A percentile compares a stretch with the other conserved stretches of the same genome.
Evolutionary conservation across 176 grass and related monocot genomes (phyloP).

Genomic region (Alopecurus myosuroides): DNA sequence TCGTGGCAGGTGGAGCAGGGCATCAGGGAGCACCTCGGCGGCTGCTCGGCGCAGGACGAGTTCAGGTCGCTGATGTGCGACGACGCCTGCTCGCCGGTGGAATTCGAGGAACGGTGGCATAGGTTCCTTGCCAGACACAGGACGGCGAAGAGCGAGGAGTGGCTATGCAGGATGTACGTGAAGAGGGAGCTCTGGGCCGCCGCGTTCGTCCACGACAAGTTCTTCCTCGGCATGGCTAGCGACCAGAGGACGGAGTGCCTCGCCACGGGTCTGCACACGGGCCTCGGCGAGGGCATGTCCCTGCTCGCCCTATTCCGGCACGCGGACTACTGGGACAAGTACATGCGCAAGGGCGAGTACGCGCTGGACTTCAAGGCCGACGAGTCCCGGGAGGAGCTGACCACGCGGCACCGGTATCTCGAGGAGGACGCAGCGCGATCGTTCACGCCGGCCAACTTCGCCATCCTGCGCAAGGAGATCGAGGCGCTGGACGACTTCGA

Average conservation of each 20-base stretch:
- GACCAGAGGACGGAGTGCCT: neutral
- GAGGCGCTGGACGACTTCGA: neutral
- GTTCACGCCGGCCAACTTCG: conserved; percentile 13
- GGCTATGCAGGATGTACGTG: conserved; percentile 6
- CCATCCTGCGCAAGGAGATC: neutral
- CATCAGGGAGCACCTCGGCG: neutral
- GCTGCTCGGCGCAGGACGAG: neutral
- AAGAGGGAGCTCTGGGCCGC: conserved; percentile 13
- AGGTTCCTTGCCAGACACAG: neutral
- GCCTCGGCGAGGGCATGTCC: neutral
- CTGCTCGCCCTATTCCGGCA: neutral
- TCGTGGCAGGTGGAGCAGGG: conserved; percentile 14
- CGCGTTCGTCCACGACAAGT: conserved; percentile 7
- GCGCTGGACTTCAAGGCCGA: neutral
- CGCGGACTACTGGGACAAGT: neutral
- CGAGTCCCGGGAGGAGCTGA: conserved; percentile 4
- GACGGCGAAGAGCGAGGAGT: neutral
- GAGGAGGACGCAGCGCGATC: neutral
- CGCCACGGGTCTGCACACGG: neutral
- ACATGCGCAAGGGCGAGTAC: neutral
- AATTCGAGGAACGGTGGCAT: neutral
- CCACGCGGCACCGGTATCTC: neutral
- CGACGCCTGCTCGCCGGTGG: neutral
- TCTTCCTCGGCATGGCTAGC: neutral
- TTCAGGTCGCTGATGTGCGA: neutral